Evolutionary conservation across 805 yeast genomes (phyloP), one percentile per base, ranked within the genome.

Genomic region (Saccharomycopsis fodiens): DNA sequence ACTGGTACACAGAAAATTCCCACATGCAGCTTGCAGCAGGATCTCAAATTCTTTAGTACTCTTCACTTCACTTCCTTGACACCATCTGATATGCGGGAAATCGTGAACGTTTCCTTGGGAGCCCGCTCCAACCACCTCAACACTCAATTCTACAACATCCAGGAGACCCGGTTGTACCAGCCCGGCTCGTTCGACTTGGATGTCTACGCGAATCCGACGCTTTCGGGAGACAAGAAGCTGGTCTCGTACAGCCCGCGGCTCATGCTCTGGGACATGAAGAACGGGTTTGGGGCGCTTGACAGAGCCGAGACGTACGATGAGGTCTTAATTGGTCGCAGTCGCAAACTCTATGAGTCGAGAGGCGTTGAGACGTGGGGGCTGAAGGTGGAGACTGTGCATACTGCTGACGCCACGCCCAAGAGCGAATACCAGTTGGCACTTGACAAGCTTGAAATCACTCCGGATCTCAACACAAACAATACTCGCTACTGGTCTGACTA

Each of bases 401-500:
- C 68, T 12, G 68, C 65, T 38, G 60, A 61, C 1, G 55, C 63
- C 20, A 59, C 73, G 2, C 59, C 56, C 0, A 78, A 74, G 58
- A 78, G 78, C 51, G 71, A 69, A 17, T 88, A 81, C 58, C 95
- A 85, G 58, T 52, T 51, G 31, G 74, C 79, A 1, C 61, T 88
- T 29, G 95, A 85, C 60, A 39, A 58, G 1, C 76, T 75, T 0
- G 48, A 38, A 5, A n/a, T 32, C 12, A 42, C 41, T 30, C 31
- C 43, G 29, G 19, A 52, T 7, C 17, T 63, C 3, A 67, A 69
- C 1, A 50, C 53, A 21, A 61, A 59, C 1, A 72, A 70, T 36
- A 73, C 85, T 0, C 60, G 59, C 23, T 84, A 76, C 54, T 91
- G 97, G 97, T 72, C 93, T 0, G 95, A 86, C 56, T 85, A 82